These are phyloP conservation scores for Backusella australiensis DNA, from an alignment of 192 early-diverging fungal species.

Conservation along the genomic window DNA sequence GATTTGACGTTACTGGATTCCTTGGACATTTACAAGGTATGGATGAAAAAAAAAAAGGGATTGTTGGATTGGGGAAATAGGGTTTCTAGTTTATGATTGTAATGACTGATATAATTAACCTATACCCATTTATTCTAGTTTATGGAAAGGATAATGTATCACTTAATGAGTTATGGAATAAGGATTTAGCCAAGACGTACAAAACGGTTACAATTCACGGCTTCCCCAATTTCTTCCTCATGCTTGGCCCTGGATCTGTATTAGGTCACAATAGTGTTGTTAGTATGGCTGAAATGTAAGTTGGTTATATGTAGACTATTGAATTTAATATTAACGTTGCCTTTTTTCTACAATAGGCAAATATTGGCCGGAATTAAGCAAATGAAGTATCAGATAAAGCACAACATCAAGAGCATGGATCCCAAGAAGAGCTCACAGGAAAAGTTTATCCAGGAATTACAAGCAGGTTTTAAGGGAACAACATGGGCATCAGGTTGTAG, in stretches of 20 bases:
- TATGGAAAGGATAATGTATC: slow-evolving; percentile 33
- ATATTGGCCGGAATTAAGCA: slow-evolving; percentile 39
- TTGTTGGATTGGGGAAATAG: neutral
- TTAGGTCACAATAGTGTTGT: slow-evolving; percentile 52
- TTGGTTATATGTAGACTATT: neutral
- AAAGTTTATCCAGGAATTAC: slow-evolving; percentile 30
- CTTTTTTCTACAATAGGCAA: slow-evolving; percentile 14
- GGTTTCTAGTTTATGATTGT: neutral
- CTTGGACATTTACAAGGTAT: neutral
- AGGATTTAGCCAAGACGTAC: slow-evolving; percentile 38
- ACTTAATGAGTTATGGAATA: slow-evolving; percentile 34
- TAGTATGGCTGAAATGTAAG: slow-evolving; percentile 42
- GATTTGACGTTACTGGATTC: slow-evolving; percentile 20
- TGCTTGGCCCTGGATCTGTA: slow-evolving; percentile 52
- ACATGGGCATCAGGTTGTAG: slow-evolving; percentile 47
- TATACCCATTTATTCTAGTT: slow-evolving; percentile 8
- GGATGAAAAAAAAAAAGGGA: neutral
- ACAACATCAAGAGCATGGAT: slow-evolving; percentile 36
- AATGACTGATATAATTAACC: neutral
- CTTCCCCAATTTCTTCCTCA: slow-evolving; percentile 54
- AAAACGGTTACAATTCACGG: slow-evolving; percentile 42
- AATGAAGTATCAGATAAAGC: slow-evolving; percentile 39
- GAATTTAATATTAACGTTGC: too few species aligned
- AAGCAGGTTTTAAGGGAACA: slow-evolving; percentile 38
- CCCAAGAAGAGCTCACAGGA: slow-evolving; percentile 32